A percentile compares a stretch with the other conserved stretches of the same genome.
These are phyloP conservation scores for Hymenoscyphus infarciens DNA, from an alignment of 2,329 filamentous ascomycete species.

Conservation along the genomic window DNA sequence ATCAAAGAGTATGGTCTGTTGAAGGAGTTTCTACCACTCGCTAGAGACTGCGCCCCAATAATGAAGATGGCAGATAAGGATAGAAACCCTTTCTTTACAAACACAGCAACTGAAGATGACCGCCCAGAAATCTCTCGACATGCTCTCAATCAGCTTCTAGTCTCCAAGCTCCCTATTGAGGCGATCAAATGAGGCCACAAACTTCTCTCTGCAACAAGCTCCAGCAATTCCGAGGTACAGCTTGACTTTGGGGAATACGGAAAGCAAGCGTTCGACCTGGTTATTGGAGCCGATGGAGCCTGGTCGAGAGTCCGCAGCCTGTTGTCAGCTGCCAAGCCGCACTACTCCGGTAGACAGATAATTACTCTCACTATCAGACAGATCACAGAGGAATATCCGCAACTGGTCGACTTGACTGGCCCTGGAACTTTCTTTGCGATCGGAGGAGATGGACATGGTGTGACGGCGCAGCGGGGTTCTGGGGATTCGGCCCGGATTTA, in stretches of 20 bases:
- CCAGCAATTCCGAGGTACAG: background rate
- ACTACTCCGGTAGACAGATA: slow-evolving; percentile 37
- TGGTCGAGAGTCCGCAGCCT: slow-evolving; percentile 39
- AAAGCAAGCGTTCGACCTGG: slow-evolving; percentile 35
- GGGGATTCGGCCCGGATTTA: background rate
- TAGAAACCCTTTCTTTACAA: slow-evolving; percentile 15
- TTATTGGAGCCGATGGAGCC: slow-evolving; percentile 42
- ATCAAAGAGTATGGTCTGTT: slow-evolving; percentile 44
- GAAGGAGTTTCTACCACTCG: slow-evolving; percentile 39
- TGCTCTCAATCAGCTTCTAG: slow-evolving; percentile 16
- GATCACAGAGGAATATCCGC: slow-evolving; percentile 35
- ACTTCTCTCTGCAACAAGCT: slow-evolving; percentile 28
- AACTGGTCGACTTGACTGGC: slow-evolving; percentile 16
- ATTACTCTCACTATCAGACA: slow-evolving; percentile 29
- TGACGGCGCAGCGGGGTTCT: background rate
- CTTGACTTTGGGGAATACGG: background rate
- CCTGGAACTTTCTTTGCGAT: background rate
- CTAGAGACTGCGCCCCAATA: slow-evolving; percentile 25
- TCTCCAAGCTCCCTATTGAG: slow-evolving; percentile 3
- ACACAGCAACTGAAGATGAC: background rate
- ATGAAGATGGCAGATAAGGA: slow-evolving; percentile 40
- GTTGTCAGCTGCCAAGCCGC: slow-evolving; percentile 34
- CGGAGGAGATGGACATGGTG: background rate
- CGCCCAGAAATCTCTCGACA: slow-evolving; percentile 18
- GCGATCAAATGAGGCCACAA: slow-evolving; percentile 40